Percentiles rank a stretch among this genome's conserved stretches.
phyloP scores from a whole-genome alignment of 1,139 yeast genomes.

The Ogataea hybrid region DNA sequence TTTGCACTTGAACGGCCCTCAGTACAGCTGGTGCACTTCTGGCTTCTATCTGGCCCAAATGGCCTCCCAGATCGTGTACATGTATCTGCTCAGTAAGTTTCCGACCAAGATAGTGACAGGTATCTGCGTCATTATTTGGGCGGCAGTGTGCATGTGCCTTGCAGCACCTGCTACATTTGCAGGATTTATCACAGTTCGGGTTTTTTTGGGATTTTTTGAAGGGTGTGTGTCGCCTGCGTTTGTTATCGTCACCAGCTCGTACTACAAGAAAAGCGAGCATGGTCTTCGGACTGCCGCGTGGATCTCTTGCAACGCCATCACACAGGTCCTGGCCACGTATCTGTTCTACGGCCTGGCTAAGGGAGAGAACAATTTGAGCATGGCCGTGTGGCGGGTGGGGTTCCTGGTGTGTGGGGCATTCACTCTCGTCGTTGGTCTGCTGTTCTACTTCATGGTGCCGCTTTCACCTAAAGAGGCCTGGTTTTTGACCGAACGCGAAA shows the following conservation, averaged over 20 bases:
- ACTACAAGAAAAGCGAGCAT: slow-evolving; percentile 29
- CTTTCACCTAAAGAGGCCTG: slow-evolving; percentile 53
- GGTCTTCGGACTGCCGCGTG: slow-evolving; percentile 24
- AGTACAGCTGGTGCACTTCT: slow-evolving; percentile 47
- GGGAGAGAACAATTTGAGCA: slow-evolving; percentile 27
- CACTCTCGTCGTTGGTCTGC: slow-evolving; percentile 41
- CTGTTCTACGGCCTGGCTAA: slow-evolving; percentile 24
- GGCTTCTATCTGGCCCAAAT: slow-evolving; percentile 55
- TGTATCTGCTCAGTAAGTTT: slow-evolving; percentile 17
- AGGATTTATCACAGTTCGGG: slow-evolving; percentile 36
- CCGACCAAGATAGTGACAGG: slow-evolving; percentile 19
- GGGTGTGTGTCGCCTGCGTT: slow-evolving; percentile 32
- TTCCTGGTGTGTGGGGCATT: slow-evolving; percentile 49
- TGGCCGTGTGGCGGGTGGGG: slow-evolving; percentile 51
- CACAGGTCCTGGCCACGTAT: slow-evolving; percentile 21
- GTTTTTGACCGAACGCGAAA: slow-evolving; percentile 44
- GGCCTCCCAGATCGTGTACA: slow-evolving; percentile 25
- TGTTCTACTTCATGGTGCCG: slow-evolving; percentile 47
- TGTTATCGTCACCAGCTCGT: slow-evolving; percentile 25
- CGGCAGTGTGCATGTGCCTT: slow-evolving; percentile 22
- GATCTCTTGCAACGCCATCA: slow-evolving; percentile 24
- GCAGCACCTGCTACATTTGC: slow-evolving; percentile 34
- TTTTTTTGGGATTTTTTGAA: slow-evolving; percentile 34
- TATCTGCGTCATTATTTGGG: slow-evolving; percentile 20
- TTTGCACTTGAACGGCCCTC: slow-evolving; percentile 16